Base-by-base conservation (phyloP, 2,329 filamentous ascomycete species). In the Paecilomyces formosus region DNA sequence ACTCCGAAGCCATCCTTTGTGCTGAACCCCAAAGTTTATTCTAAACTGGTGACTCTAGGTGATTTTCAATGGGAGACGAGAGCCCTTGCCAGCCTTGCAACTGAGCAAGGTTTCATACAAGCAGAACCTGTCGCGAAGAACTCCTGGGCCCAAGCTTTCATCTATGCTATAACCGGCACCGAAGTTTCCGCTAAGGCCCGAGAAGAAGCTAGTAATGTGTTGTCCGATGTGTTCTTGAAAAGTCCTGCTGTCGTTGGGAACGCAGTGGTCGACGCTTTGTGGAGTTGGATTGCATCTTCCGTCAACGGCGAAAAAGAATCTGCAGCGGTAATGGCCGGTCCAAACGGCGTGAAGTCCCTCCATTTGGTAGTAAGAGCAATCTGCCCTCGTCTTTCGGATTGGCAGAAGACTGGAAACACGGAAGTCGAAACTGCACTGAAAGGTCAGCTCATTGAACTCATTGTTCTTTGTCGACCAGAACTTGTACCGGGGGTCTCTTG, bases 1-100 rank as follows among this genome's bases (percentile, higher is more conserved):
- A 85, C 87, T n/a, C 86, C 90, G 0, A 96, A 96, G 71, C 87
- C 89, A 13, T 96, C 93, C 0, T 94, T 96, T 71, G 78, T 97
- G 21, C 80, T 97, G 5, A 96, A 90, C 67, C 83, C 88, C 33
- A 88, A 89, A 61, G 85, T 96, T 4, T 97, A 94, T 74, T 86
- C 87, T 39, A 97, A 96, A 69, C 68, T 96, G 24, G 81, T 82
- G 1, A 76, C 80, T 0, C 85, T 88, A 58, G 89, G 92, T 56
- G 94, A 99, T 66, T 78, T 92, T 21, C 79, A 78, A 57, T 97
- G 94, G 90, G 82, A 90, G 55, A 78, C 87, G 50, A 84, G 85
- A 63, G 88, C 91, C 30, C 78, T 97, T 54, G 77, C 82, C 15
- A 82, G 86, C 26, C 76, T 88, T 15, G 82, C 86, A 15, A 71